Evolutionary conservation across 805 yeast genomes (phyloP), one percentile per base, ranked within the genome.

Genomic region (Clavispora fructus): DNA sequence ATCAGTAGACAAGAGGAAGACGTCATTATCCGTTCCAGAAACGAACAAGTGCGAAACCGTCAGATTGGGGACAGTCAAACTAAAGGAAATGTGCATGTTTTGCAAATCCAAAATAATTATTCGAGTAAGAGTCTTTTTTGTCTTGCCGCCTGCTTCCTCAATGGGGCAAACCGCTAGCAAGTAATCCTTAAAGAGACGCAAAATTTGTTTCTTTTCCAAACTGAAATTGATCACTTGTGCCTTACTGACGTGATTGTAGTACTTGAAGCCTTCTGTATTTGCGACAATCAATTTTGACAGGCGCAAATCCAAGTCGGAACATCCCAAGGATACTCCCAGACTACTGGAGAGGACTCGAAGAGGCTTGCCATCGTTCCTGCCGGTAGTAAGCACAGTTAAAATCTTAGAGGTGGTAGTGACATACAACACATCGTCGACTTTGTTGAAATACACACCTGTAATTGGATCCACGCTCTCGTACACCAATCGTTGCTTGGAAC

Each of bases 401-500:
- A 90, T 75, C 52, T 77, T 83, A 13, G 85, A 78, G 0, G 94
- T 82, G 0, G 97, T 86, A 1, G 92, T 73, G 16, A 87, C 85
- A 60, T 78, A 90, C 13, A 90, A 65, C 4, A 67, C 38, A 29
- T 78, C 65, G 1, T 77, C 74, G 13, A 73, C 74, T 41, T 78
- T 75, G 43, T 73, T 73, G 53, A 91, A 78, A 27, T 78, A 76
- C 1, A 92, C 65, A 0, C 87, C 85, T 0, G 98, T 92, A 16
- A 94, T 76, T 1, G 97, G 96, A 41, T 88, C 94, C 2, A 74
- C 67, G 43, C 83, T 78, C 48, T 85, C 87, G 59, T 82, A 87
- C 1, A 91, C 82, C 0, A 85, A 62, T 27, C 97, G 71, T 58
- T 92, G 98, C 52, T 94, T 79, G 9, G 96, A 82, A 0, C 98